Conservation (phyloP, 805 yeast genomes). For the Candida endomychidarum region DNA sequence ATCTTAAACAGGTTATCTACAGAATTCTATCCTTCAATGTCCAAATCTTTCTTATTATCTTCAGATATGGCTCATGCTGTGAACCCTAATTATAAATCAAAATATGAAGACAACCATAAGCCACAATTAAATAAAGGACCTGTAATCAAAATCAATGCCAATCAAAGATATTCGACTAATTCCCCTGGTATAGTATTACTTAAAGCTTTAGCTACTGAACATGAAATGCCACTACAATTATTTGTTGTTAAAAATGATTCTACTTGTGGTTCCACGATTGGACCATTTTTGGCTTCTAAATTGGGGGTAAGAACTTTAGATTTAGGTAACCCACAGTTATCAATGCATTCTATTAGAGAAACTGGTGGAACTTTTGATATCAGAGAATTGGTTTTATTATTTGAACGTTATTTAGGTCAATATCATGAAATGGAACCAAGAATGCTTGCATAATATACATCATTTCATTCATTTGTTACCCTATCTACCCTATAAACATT, state of each 20-base stretch:
- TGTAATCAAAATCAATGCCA: slow-evolving; percentile 89
- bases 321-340: slow-evolving; percentile 85
- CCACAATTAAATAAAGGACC: slow-evolving; percentile 89
- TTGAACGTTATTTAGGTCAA: slow-evolving; percentile 56
- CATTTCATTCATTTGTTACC: too few relatives aligned
- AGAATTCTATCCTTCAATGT: slow-evolving; percentile 29
- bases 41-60: slow-evolving; percentile 83
- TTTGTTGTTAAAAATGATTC: slow-evolving; percentile 93
- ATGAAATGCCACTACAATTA: slow-evolving; percentile 79
- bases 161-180: slow-evolving; percentile 93
- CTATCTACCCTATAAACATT: too few relatives aligned
- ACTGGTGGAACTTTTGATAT: slow-evolving; percentile 83
- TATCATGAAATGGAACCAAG: slow-evolving; percentile 29
- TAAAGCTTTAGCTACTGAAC: slow-evolving; percentile 65
- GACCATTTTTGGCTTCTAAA: slow-evolving; percentile 87
- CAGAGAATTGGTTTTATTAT: slow-evolving; percentile 58
- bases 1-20: slow-evolving; percentile 68
- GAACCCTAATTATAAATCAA: slow-evolving; percentile 83
- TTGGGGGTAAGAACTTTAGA: slow-evolving; percentile 87
- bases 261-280: slow-evolving; percentile 95
- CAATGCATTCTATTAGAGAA: slow-evolving; percentile 94
- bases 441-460: slow-evolving; percentile 27
- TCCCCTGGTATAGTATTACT: slow-evolving; percentile 82
- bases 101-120: slow-evolving; percentile 74
- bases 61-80: slow-evolving; percentile 98